Percentiles rank a stretch among this genome's conserved stretches.
These are phyloP conservation scores for Limnanthes douglasii DNA, from an alignment of 345 rosid genomes.

Conservation along the genomic window DNA sequence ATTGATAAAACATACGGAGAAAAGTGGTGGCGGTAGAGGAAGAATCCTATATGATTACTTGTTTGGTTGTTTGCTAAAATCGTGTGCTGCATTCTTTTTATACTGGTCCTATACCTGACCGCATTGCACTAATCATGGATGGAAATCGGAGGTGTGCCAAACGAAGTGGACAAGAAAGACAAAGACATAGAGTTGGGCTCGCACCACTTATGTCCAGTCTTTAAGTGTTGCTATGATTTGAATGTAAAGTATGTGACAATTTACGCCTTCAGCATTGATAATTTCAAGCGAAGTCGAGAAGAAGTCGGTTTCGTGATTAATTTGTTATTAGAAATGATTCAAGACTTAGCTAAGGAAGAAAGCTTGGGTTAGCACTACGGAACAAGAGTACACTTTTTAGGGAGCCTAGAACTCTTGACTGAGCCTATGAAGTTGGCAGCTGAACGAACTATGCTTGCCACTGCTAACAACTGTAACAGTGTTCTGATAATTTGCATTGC, in stretches of 20 bases:
- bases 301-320: conserved; percentile 68
- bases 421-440: conserved; percentile 40
- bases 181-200: conserved; percentile 43
- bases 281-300: conserved; percentile 53
- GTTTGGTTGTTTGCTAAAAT: too few relatives aligned
- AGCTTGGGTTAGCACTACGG: conserved; percentile 48
- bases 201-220: conserved; percentile 39
- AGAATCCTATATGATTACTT: too few relatives aligned
- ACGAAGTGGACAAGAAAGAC: conserved; percentile 9
- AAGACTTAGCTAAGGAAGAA: conserved; percentile 36
- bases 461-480: conserved; percentile 23
- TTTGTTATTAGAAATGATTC: conserved; percentile 59
- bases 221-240: conserved; percentile 51
- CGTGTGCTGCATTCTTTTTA: too few relatives aligned
- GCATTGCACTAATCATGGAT: conserved; percentile 61
- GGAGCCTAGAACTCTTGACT: conserved; percentile 24
- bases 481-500: conserved; percentile 26
- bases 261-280: conserved; percentile 79
- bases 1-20: too few relatives aligned
- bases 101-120: conserved; percentile 48
- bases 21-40: too few relatives aligned
- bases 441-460: conserved; percentile 51
- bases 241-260: conserved; percentile 45
- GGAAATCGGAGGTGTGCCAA: conserved; percentile 28
- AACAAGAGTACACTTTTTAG: conserved; percentile 30